Evolutionary conservation across 208 protist species (phyloP), one percentile per base, ranked within the genome.

Genomic region (Strigomonas oncopelti): DNA sequence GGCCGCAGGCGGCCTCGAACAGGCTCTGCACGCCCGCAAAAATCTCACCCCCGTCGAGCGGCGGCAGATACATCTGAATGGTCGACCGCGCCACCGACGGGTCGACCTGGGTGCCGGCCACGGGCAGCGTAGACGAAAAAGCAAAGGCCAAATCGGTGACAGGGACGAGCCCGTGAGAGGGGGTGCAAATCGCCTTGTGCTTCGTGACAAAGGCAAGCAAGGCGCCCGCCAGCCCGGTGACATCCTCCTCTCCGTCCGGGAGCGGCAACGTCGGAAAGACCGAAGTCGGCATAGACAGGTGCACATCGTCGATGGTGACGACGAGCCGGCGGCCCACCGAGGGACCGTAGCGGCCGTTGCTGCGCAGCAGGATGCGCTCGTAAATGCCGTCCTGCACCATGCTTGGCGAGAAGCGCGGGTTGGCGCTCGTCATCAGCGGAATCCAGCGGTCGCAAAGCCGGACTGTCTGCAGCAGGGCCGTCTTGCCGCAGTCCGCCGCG

Each of bases 231-330:
- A 64, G 36, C 4, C 60, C 60, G 5, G 60, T 52, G 42, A 48
- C 42, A 20, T 48, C 42, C 42, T 48, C 42, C 11, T 20, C 13
- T 20, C 42, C 42, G n/a, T 34, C 27, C 22, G 60, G 60, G 5
- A 45, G 48, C 32, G 36, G 8, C 29, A 81, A 58, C 11, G 82
- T 78, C 34, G 53, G 65, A 38, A 51, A 46, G 2, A 54, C 42
- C 27, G 70, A 67, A 16, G 68, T 36, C 25, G 48, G 25, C 20
- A 66, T 77, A 9, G 76, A 76, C 34, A 93, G 65, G 65, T 93
- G 81, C n/a, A 93, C 70, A 75, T 95, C 90, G 61, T 95, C 90
- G 28, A 95, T 85, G 73, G 83, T 92, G 29, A 95, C 74, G 2
- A 93, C 77, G n/a, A 95, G 70, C 22, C 81, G 85, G 20, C 77